phyloP scores from a whole-genome alignment of 257 asterid genomes.

The Misopates orontium region DNA sequence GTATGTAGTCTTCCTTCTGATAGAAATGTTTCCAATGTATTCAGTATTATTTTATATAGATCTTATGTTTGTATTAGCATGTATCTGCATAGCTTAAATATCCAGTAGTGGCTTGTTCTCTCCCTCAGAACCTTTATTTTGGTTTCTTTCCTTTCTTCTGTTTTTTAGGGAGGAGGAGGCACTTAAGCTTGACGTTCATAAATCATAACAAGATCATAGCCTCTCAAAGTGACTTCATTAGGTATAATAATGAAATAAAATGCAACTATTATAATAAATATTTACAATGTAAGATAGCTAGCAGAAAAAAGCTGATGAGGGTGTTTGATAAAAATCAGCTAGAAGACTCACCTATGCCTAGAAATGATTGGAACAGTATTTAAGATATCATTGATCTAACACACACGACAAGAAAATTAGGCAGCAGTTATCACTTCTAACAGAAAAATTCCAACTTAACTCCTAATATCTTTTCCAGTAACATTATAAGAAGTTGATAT shows the following conservation, averaged over 20 bases:
- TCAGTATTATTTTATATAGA: not conserved
- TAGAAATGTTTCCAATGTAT: conserved; percentile 4
- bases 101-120: conserved; percentile 4
- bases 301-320: not conserved
- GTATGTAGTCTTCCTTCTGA: conserved; percentile 2
- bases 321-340: not conserved
- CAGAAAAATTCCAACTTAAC: too few relatives aligned
- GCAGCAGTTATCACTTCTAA: too few relatives aligned
- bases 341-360: not conserved
- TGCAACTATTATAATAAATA: too few relatives aligned
- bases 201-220: too few relatives aligned
- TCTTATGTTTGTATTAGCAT: conserved; percentile 1
- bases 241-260: too few relatives aligned
- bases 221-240: too few relatives aligned
- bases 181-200: too few relatives aligned
- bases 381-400: not conserved
- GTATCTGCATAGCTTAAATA: not conserved
- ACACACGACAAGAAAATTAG: too few relatives aligned
- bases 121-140: not conserved
- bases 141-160: not conserved
- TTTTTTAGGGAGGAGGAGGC: too few relatives aligned
- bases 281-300: not conserved
- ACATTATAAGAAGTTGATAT: too few relatives aligned
- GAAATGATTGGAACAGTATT: not conserved
- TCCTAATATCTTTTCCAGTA: too few relatives aligned